Evolutionary conservation across 2,329 filamentous ascomycete species (phyloP).

Genomic region (Colletotrichum euphorbiae): DNA sequence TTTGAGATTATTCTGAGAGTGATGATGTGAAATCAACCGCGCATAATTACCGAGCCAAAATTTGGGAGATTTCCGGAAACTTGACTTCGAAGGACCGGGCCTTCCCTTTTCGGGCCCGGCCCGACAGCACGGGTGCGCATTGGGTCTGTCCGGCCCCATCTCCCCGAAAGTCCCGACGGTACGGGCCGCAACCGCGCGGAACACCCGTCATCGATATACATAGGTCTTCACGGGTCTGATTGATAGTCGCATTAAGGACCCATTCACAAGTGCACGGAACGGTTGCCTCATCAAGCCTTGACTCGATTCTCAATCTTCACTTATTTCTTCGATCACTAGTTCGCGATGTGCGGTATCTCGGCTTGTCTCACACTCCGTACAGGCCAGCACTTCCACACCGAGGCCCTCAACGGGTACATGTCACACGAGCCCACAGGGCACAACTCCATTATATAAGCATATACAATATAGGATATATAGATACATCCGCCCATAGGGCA

Average conservation of each 20-base stretch:
- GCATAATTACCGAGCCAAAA: accelerated
- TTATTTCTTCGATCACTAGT: background rate
- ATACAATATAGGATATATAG: too few relatives aligned
- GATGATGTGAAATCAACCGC: background rate
- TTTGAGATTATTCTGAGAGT: too few relatives aligned
- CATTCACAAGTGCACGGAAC: background rate
- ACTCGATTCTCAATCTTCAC: background rate
- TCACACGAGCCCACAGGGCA: too few relatives aligned
- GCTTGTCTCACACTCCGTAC: constrained; percentile 20
- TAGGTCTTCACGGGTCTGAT: background rate
- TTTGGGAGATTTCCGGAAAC: background rate
- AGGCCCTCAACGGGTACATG: constrained; percentile 17
- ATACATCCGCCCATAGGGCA: too few relatives aligned
- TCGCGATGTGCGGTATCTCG: constrained; percentile 27
- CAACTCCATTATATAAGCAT: too few relatives aligned
- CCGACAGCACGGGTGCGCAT: background rate
- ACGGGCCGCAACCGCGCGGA: background rate
- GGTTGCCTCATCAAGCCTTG: background rate
- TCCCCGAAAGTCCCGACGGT: background rate
- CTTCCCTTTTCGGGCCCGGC: constrained; percentile 8
- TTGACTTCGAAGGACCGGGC: background rate
- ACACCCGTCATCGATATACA: constrained; percentile 11
- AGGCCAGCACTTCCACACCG: too few relatives aligned
- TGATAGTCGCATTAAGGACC: background rate
- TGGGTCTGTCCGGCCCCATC: background rate